Conservation (phyloP, 139 green algal species). For the Raphidocelis subcapitata region DNA sequence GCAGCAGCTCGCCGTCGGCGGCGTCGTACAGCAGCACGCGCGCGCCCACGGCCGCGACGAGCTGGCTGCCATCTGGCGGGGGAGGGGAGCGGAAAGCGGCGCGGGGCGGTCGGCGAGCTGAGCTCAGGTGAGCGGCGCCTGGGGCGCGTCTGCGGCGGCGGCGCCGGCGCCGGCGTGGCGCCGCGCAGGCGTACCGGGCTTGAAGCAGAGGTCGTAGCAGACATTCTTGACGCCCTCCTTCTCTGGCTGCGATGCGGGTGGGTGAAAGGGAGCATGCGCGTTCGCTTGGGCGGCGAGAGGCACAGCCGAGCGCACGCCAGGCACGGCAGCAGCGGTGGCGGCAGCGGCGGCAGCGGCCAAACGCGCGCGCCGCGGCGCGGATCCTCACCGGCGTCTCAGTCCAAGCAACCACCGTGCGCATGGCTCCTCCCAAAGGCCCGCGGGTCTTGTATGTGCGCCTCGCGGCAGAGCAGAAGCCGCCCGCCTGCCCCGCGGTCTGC, state of each 20-base stretch:
- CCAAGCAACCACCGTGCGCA: constrained; percentile 58
- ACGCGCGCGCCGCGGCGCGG: background rate
- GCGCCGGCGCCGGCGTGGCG: too few species aligned
- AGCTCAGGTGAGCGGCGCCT: too few species aligned
- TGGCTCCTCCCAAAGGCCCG: too few species aligned
- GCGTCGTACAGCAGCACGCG: constrained; percentile 80
- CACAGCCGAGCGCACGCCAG: too few species aligned
- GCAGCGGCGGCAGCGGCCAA: background rate
- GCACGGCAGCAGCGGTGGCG: background rate
- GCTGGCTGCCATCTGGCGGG: constrained; percentile 67
- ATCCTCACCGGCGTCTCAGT: constrained; percentile 60
- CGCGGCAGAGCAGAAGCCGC: too few species aligned
- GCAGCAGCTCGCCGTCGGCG: constrained; percentile 68
- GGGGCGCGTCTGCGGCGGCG: too few species aligned
- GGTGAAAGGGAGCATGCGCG: too few species aligned
- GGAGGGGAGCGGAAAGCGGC: too few species aligned
- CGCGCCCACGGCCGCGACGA: constrained; percentile 70
- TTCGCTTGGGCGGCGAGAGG: too few species aligned
- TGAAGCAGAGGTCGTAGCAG: constrained; percentile 78
- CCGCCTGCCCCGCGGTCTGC: too few species aligned
- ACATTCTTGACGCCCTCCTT: constrained; percentile 74
- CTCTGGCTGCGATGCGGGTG: constrained; percentile 74
- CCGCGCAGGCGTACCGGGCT: constrained; percentile 59
- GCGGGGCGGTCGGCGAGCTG: too few species aligned
- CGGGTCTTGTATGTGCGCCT: too few species aligned